Percentiles rank a stretch among this genome's conserved stretches.
phyloP scores from a whole-genome alignment of 2,329 filamentous ascomycete genomes.

The Tympanopsis confertula region DNA sequence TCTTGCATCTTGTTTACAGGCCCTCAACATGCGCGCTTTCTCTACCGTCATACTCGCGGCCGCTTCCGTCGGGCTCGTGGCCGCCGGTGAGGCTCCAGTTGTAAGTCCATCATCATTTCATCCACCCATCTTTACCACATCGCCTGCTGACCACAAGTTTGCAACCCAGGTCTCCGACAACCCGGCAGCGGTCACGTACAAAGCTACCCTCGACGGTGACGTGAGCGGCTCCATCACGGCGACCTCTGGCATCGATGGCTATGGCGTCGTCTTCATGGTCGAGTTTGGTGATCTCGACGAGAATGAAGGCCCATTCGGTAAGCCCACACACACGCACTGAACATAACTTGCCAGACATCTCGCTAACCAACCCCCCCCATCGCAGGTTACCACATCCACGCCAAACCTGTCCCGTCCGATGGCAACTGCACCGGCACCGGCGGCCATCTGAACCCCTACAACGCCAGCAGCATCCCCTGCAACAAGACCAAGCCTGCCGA shows the following conservation, averaged over 20 bases:
- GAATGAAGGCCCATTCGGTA: conserved; percentile 29
- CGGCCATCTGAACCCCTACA: conserved; percentile 43
- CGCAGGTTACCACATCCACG: conserved; percentile 47
- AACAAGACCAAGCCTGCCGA: conserved; percentile 31
- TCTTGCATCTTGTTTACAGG: too few relatives aligned
- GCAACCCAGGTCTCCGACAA: conserved; percentile 43
- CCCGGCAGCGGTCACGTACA: conserved; percentile 37
- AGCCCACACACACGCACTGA: conserved; percentile 8
- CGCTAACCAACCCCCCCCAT: conserved; percentile 4
- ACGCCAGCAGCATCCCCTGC: conserved; percentile 37
- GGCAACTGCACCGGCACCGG: conserved; percentile 43
- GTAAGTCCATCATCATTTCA: too few relatives aligned
- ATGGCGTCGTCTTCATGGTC: conserved; percentile 26
- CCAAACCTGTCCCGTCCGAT: conserved; percentile 31
- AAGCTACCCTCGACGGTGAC: conserved; percentile 42
- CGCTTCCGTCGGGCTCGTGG: too few relatives aligned
- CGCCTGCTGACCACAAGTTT: conserved; percentile 3
- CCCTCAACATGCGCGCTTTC: too few relatives aligned
- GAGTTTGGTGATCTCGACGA: conserved; percentile 28
- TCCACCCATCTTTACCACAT: neutral
- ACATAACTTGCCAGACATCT: neutral
- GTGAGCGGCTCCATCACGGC: conserved; percentile 40
- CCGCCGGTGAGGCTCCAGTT: neutral
- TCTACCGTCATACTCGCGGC: too few relatives aligned
- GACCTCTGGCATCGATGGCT: conserved; percentile 30